phyloP scores from a whole-genome alignment of 805 yeast species.

The Ogataea corticis region DNA sequence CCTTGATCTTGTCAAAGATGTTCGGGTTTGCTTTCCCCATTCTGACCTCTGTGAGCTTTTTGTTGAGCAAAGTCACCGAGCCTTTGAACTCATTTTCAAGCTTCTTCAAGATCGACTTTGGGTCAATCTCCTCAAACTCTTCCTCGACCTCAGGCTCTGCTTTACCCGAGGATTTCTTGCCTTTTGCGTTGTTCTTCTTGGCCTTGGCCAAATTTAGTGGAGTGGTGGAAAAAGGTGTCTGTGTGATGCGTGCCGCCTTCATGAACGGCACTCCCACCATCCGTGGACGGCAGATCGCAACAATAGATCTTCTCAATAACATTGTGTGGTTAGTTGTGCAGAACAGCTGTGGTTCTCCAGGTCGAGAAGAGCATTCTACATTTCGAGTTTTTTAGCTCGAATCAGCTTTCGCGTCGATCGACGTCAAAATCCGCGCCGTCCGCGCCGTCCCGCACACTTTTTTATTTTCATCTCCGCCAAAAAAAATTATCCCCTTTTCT shows the following conservation, averaged over 20 bases:
- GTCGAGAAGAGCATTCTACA: neutral
- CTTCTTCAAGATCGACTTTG: slow-evolving; percentile 37
- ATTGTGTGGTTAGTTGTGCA: neutral
- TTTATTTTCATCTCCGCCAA: neutral
- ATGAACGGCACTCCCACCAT: too few relatives aligned
- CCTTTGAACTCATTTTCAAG: slow-evolving; percentile 45
- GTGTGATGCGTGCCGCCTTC: too few relatives aligned
- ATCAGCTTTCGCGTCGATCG: slow-evolving; percentile 1
- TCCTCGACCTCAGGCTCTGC: slow-evolving; percentile 13
- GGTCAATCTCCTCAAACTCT: slow-evolving; percentile 28
- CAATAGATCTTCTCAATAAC: neutral
- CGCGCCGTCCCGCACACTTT: too few relatives aligned
- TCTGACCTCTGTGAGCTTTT: slow-evolving; percentile 60
- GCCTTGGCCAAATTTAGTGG: neutral
- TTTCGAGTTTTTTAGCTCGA: neutral
- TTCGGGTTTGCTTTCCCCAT: slow-evolving; percentile 69
- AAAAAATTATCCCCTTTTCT: slow-evolving; percentile 2
- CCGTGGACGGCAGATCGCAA: neutral
- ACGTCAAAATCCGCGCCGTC: too few relatives aligned
- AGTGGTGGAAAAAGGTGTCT: neutral
- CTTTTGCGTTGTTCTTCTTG: slow-evolving; percentile 17
- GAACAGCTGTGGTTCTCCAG: neutral
- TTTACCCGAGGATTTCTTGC: slow-evolving; percentile 9
- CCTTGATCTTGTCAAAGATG: slow-evolving; percentile 59
- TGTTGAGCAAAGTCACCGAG: slow-evolving; percentile 52